Percentiles rank a stretch among this genome's conserved stretches.
Conservation (phyloP, 768 basidiomycete genomes). For the Macrolepiota fuliginosa region DNA sequence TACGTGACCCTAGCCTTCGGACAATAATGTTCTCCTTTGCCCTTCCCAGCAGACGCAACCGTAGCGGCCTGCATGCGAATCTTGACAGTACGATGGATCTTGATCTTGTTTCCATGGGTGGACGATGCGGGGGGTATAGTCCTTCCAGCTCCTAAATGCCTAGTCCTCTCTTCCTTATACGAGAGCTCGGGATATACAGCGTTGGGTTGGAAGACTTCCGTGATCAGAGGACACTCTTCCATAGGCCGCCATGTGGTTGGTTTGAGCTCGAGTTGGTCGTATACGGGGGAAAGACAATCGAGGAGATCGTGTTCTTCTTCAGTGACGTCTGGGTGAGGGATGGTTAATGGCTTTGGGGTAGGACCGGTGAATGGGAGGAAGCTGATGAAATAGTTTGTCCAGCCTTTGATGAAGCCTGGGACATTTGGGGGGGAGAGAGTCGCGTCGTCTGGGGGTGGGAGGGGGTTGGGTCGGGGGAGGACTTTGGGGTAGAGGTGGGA, state of each 20-base stretch:
- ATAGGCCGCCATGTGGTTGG: slow-evolving; percentile 13
- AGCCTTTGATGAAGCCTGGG: neutral
- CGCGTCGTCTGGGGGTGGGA: neutral
- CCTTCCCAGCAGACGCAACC: neutral
- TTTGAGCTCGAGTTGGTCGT: slow-evolving; percentile 15
- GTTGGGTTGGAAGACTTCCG: neutral
- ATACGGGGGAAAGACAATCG: slow-evolving; percentile 16
- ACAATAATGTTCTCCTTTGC: neutral
- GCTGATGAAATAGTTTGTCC: neutral
- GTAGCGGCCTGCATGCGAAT: slow-evolving; percentile 9
- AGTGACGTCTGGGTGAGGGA: neutral
- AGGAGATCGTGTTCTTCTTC: slow-evolving; percentile 15
- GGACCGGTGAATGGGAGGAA: neutral
- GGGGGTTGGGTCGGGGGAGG: slow-evolving; percentile 11
- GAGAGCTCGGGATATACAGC: slow-evolving; percentile 5
- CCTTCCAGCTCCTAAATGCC: neutral
- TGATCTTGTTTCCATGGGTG: slow-evolving; percentile 1
- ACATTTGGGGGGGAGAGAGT: neutral
- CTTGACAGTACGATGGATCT: slow-evolving; percentile 14
- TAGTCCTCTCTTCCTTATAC: neutral
- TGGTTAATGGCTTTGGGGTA: neutral
- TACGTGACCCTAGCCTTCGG: neutral
- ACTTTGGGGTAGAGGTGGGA: slow-evolving; percentile 26
- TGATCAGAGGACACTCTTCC: slow-evolving; percentile 7
- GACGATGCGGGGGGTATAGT: neutral